A percentile compares a stretch with the other conserved stretches of the same genome.
Conservation (phyloP, 352 stramenopile genomes). For the Phytophthora uliginosa region DNA sequence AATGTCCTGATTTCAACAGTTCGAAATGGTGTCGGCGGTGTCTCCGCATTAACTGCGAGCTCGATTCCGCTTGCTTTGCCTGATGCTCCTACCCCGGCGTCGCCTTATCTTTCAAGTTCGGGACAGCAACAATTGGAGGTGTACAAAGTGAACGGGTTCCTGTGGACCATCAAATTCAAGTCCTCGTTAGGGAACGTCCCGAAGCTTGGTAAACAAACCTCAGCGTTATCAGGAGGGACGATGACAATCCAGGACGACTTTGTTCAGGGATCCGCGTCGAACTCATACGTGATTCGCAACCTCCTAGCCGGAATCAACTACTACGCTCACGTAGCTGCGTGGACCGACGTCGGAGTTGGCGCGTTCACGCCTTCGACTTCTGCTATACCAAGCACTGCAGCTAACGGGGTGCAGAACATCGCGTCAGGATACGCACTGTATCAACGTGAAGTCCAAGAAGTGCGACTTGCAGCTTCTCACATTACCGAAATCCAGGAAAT, state of each 20-base stretch:
- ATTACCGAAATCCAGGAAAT: slow-evolving; percentile 80
- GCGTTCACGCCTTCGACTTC: slow-evolving; percentile 46
- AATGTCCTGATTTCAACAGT: slow-evolving; percentile 47
- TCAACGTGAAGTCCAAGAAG: slow-evolving; percentile 72
- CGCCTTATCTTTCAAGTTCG: slow-evolving; percentile 48
- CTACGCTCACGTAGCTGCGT: slow-evolving; percentile 68
- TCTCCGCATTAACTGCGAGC: slow-evolving; percentile 39
- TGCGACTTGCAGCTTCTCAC: slow-evolving; percentile 72
- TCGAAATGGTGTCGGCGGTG: slow-evolving; percentile 42
- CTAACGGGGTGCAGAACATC: slow-evolving; percentile 63
- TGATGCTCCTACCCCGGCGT: slow-evolving; percentile 22
- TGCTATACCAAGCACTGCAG: slow-evolving; percentile 59
- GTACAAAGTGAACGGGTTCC: slow-evolving; percentile 81
- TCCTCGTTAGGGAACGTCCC: slow-evolving; percentile 76
- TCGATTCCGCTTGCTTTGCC: slow-evolving; percentile 63
- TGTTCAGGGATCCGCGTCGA: slow-evolving; percentile 55
- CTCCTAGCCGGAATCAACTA: slow-evolving; percentile 78
- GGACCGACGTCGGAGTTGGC: slow-evolving; percentile 66
- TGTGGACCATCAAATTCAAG: slow-evolving; percentile 87
- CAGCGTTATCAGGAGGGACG: slow-evolving; percentile 24
- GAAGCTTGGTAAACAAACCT: slow-evolving; percentile 44
- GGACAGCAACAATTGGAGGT: slow-evolving; percentile 47
- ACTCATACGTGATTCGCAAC: slow-evolving; percentile 57
- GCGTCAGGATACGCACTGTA: slow-evolving; percentile 67
- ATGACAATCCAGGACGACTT: slow-evolving; percentile 56